Evolutionary conservation across 2,329 filamentous ascomycete genomes (phyloP).

Genomic region (Westerdykella aurantiaca): DNA sequence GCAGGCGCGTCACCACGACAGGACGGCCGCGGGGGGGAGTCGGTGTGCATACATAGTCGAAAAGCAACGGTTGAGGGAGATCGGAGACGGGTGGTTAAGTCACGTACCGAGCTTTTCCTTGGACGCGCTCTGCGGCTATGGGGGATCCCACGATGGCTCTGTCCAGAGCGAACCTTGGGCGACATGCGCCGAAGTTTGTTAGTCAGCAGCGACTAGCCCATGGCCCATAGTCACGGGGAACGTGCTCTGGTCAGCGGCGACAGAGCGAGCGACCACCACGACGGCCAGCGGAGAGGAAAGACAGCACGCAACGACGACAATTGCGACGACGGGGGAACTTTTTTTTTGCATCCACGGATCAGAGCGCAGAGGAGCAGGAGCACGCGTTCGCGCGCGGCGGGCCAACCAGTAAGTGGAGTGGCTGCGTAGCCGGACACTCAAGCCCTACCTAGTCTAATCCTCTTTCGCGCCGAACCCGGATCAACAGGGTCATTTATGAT

Average conservation of each 20-base stretch:
- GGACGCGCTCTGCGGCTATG: conserved; percentile 27
- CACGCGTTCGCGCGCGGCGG: conserved; percentile 15
- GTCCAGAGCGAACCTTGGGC: conserved; percentile 9
- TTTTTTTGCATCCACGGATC: not conserved
- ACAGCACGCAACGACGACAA: not conserved
- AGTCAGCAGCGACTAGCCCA: conserved; percentile 1
- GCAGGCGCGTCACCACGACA: not conserved
- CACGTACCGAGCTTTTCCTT: conserved; percentile 10
- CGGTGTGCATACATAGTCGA: too few relatives aligned
- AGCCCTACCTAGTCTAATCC: conserved; percentile 29
- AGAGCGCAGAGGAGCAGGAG: conserved; percentile 2
- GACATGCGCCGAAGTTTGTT: conserved; percentile 1
- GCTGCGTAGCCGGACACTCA: conserved; percentile 32
- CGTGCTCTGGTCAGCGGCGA: not conserved
- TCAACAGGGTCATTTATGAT: conserved; percentile 20
- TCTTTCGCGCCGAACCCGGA: conserved; percentile 24
- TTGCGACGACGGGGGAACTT: too few relatives aligned
- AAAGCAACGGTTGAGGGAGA: too few relatives aligned
- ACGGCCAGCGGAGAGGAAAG: not conserved
- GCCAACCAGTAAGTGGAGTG: conserved; percentile 28
- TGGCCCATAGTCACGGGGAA: not conserved
- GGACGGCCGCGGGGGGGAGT: not conserved
- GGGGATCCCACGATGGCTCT: conserved; percentile 17
- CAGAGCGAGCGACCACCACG: conserved; percentile 1
- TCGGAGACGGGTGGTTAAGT: too few relatives aligned